phyloP scores from a whole-genome alignment of 257 asterid species.

The Solanum commersonii region DNA sequence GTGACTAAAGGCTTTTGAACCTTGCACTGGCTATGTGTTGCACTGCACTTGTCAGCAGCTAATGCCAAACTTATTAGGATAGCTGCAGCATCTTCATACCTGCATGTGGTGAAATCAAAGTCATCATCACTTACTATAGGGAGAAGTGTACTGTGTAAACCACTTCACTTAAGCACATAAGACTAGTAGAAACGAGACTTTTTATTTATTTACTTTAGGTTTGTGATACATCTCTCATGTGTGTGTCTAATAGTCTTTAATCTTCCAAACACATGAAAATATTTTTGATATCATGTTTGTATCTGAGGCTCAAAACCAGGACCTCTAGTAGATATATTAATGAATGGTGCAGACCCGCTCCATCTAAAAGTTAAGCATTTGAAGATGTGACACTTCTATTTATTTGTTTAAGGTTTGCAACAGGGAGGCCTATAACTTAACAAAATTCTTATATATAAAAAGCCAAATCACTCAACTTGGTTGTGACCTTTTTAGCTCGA shows the following conservation, averaged over 20 bases:
- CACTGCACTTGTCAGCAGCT: conserved; percentile 85
- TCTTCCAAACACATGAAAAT: background rate
- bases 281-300: background rate
- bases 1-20: conserved; percentile 21
- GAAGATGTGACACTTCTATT: background rate
- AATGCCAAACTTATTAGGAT: conserved; percentile 57
- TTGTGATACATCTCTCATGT: background rate
- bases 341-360: background rate
- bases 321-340: background rate
- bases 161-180: background rate
- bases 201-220: background rate
- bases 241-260: background rate
- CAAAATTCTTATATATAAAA: background rate
- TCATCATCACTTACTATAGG: background rate
- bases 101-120: conserved; percentile 23
- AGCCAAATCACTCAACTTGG: background rate
- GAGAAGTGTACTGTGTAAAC: background rate
- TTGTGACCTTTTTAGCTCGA: background rate
- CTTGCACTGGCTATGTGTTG: conserved; percentile 97
- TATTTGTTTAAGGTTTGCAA: background rate
- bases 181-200: background rate
- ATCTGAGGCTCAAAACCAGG: background rate
- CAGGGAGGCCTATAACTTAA: background rate
- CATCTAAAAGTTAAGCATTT: background rate
- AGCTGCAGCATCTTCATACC: conserved; percentile 87